Conservation (phyloP, 176 grass and related monocot genomes). For the Triticum timopheevii region DNA sequence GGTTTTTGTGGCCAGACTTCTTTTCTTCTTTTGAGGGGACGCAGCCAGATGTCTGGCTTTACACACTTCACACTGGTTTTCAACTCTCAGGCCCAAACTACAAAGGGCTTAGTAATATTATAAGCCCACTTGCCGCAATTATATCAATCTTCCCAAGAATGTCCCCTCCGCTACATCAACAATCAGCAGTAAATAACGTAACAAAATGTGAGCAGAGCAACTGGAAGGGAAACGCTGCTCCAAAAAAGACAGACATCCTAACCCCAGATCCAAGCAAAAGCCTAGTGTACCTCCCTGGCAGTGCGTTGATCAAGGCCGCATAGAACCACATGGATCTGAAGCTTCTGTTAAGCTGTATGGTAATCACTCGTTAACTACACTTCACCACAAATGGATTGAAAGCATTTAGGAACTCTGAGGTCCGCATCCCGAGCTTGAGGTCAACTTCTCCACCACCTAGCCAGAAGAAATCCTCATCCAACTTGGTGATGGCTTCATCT, state of each 20-base stretch:
- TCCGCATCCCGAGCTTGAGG: slow-evolving; percentile 85
- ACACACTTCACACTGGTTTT: neutral
- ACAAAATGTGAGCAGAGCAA: slow-evolving; percentile 36
- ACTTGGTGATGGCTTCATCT: slow-evolving; percentile 90
- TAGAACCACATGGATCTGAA: slow-evolving; percentile 20
- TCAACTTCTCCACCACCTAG: slow-evolving; percentile 91
- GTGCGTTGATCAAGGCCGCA: slow-evolving; percentile 19
- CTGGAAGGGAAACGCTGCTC: slow-evolving; percentile 41
- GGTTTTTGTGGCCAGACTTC: neutral
- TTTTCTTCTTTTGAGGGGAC: neutral
- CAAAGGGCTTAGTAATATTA: slow-evolving; percentile 19
- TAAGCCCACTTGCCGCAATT: slow-evolving; percentile 31
- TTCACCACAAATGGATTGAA: slow-evolving; percentile 87
- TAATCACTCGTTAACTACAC: slow-evolving; percentile 58
- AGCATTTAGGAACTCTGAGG: slow-evolving; percentile 71
- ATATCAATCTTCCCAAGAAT: slow-evolving; percentile 62
- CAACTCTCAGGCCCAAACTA: slow-evolving; percentile 32
- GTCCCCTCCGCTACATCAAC: slow-evolving; percentile 49
- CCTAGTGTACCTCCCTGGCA: slow-evolving; percentile 14
- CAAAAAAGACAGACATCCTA: slow-evolving; percentile 75
- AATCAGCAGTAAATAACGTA: slow-evolving; percentile 43
- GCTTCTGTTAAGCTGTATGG: neutral
- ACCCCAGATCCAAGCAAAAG: slow-evolving; percentile 62
- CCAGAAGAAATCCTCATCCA: slow-evolving; percentile 89
- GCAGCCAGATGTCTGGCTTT: slow-evolving; percentile 14